Conservation (phyloP, 2,329 filamentous ascomycete species). For the Cytospora mali region DNA sequence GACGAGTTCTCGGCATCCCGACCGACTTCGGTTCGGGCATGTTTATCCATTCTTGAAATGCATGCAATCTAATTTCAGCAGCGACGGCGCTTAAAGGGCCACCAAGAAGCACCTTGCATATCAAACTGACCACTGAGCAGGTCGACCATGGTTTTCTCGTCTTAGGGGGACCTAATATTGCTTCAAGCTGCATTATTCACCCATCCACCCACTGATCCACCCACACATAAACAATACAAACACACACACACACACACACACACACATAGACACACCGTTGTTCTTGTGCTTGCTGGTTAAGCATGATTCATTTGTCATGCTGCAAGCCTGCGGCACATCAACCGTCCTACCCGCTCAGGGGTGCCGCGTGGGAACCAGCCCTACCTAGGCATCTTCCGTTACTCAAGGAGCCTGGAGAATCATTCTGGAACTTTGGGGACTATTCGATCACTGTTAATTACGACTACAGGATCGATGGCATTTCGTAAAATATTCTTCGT, state of each 20-base stretch:
- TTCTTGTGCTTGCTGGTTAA: background rate
- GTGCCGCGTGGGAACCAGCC: slow-evolving; percentile 21
- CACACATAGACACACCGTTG: background rate
- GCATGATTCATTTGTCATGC: slow-evolving; percentile 2
- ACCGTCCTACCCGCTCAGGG: slow-evolving; percentile 20
- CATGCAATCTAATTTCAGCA: background rate
- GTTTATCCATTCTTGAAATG: background rate
- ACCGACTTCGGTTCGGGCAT: background rate
- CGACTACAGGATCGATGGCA: background rate
- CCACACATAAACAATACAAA: too few relatives aligned
- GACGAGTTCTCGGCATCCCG: background rate
- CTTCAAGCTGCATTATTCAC: background rate
- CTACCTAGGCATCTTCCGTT: slow-evolving; percentile 17
- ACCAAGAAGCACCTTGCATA: background rate
- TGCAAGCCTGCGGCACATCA: slow-evolving; percentile 14
- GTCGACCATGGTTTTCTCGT: background rate
- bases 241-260: too few relatives aligned
- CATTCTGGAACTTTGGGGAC: slow-evolving; percentile 16
- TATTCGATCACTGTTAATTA: background rate
- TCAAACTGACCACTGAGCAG: background rate
- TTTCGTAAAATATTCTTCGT: background rate
- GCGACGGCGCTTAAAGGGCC: background rate
- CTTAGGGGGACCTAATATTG: background rate
- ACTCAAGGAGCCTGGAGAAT: slow-evolving; percentile 12
- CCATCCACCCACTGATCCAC: too few relatives aligned